Base-by-base conservation (phyloP, 176 grass and related monocot species). In the Bolboschoenus planiculmis region DNA sequence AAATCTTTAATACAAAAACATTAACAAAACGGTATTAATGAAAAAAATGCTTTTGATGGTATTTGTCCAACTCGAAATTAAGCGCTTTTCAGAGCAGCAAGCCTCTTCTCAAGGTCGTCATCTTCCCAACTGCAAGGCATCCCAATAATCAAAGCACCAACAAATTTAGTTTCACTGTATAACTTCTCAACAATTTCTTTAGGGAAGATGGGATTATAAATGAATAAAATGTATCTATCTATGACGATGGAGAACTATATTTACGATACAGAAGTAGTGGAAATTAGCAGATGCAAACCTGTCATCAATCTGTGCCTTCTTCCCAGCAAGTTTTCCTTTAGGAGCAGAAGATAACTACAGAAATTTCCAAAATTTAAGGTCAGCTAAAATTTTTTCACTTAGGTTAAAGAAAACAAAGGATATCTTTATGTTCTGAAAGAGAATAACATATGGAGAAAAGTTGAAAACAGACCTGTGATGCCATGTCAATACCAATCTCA, bases 401-500 rank as follows among this genome's bases (percentile, higher is more conserved):
- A 74, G 55, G 15, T 40, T 56, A 56, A 78, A 60, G 65, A 51
- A 30, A 7, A 87, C 5, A 73, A 68, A 21, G 24, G 23, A 4
- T 88, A 58, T 66, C 5, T 82, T 23, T 51, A 79, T 24, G 50
- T 20, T 18, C 5, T 60, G 68, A 89, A 34, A 61, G 30, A 89
- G 16, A 54, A 62, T 64, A 65, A 11, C 33, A 11, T 75, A 33
- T 75, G 7, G 2, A 54, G 20, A 83, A 53, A 51, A 72, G 85
- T 60, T 64, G 53, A 60, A 84, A 90, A 44, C 18, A 80, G 78
- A 99, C 96, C 89, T 99, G 93, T 66, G 96, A 95, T 78, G 96
- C 92, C 84, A 99, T 58, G 56, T 99, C 96, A 80, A 99, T 51
- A 59, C 96, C 93, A 78, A 99, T 99, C 88, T 99, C 93, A 87